Evolutionary conservation across 352 stramenopile species (phyloP).

Genomic region (Globisporangium mamillatum): DNA sequence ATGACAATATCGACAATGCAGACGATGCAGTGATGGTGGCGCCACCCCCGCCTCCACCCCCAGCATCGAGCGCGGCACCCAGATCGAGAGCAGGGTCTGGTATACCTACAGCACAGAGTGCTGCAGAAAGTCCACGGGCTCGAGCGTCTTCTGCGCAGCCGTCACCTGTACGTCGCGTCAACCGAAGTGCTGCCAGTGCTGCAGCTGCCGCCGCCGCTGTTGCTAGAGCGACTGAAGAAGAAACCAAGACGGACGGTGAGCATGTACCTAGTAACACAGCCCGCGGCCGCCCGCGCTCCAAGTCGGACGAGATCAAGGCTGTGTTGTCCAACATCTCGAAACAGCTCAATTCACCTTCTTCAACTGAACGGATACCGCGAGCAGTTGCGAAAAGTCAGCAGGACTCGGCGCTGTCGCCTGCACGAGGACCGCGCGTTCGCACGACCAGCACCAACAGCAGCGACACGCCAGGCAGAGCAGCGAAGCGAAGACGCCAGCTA

Average conservation of each 20-base stretch:
- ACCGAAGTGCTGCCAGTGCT: not conserved
- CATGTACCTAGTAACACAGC: not conserved
- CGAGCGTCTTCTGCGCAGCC: constrained; percentile 1
- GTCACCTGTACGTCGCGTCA: not conserved
- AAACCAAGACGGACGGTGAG: not conserved
- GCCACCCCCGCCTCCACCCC: not conserved
- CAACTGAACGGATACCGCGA: not conserved
- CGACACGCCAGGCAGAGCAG: not conserved
- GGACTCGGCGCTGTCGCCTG: constrained; percentile 6
- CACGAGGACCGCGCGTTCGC: not conserved
- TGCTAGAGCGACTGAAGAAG: not conserved
- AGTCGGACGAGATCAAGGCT: constrained; percentile 18
- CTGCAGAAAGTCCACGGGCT: not conserved
- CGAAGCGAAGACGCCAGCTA: constrained; percentile 11
- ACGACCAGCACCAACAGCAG: constrained; percentile 9
- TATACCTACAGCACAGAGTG: not conserved
- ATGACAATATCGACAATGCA: constrained; percentile 20
- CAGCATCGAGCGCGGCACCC: not conserved
- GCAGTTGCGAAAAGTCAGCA: not conserved
- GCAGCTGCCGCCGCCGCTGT: not conserved
- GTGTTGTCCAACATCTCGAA: constrained; percentile 15
- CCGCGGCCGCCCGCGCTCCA: constrained; percentile 11
- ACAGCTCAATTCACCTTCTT: constrained; percentile 6
- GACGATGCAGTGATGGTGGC: not conserved
- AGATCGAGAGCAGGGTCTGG: not conserved